phyloP scores from a whole-genome alignment of 2,329 filamentous ascomycete species.

The Alternaria longipes region DNA sequence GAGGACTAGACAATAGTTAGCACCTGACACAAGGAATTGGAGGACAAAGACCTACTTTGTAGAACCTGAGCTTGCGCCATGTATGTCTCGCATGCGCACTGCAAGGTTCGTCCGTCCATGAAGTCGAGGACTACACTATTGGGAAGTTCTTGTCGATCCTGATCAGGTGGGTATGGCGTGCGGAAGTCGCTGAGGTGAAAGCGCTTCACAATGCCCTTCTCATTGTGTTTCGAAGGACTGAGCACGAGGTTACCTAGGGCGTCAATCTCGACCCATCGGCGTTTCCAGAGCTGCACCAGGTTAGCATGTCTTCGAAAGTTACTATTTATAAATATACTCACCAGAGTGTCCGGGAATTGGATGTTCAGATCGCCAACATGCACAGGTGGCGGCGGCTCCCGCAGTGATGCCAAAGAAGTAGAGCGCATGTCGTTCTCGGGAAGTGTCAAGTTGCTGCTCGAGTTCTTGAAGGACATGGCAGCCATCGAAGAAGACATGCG shows the following conservation, averaged over 20 bases:
- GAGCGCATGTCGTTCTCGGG: slow-evolving; percentile 50
- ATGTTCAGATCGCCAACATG: slow-evolving; percentile 92
- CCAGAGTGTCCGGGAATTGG: slow-evolving; percentile 92
- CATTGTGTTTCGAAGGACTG: slow-evolving; percentile 71
- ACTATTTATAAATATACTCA: slow-evolving; percentile 39
- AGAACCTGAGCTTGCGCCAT: slow-evolving; percentile 47
- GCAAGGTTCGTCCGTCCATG: slow-evolving; percentile 67
- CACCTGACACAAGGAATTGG: not conserved
- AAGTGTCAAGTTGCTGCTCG: slow-evolving; percentile 50
- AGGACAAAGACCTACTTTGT: slow-evolving; percentile 38
- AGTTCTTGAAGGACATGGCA: slow-evolving; percentile 61
- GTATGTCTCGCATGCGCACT: slow-evolving; percentile 62
- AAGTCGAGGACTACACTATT: slow-evolving; percentile 78
- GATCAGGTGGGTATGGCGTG: slow-evolving; percentile 81
- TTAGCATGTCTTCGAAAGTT: slow-evolving; percentile 10
- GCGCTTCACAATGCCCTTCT: slow-evolving; percentile 73
- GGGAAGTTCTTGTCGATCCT: slow-evolving; percentile 90
- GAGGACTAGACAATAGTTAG: slow-evolving; percentile 42
- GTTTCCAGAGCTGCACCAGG: slow-evolving; percentile 78
- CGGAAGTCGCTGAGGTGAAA: slow-evolving; percentile 89
- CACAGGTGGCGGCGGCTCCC: slow-evolving; percentile 64
- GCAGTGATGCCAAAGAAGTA: slow-evolving; percentile 39
- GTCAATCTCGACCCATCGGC: slow-evolving; percentile 86
- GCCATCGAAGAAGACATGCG: slow-evolving; percentile 71
- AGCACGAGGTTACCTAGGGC: slow-evolving; percentile 84